Evolutionary conservation across 257 asterid species (phyloP).

Genomic region (Solanum medicagineum): DNA sequence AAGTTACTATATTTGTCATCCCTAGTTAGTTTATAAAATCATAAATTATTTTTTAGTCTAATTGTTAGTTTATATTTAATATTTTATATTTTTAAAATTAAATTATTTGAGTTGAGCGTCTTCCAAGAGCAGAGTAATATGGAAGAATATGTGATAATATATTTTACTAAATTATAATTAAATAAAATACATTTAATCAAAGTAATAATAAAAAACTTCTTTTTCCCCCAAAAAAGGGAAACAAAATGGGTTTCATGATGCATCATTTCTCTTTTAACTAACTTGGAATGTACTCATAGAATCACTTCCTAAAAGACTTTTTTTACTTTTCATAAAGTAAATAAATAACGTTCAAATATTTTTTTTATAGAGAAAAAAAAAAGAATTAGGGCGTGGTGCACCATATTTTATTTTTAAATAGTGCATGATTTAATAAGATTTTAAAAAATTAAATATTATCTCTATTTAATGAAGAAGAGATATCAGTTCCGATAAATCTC

Average conservation of each 20-base stretch:
- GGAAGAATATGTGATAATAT: not conserved
- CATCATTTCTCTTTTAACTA: slow-evolving; percentile 10
- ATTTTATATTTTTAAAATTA: too few relatives aligned
- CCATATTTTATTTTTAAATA: too few relatives aligned
- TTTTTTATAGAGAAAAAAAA: not conserved
- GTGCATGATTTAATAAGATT: not conserved
- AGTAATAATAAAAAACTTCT: not conserved
- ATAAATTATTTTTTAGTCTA: too few relatives aligned
- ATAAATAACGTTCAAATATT: not conserved
- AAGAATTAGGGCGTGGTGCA: not conserved
- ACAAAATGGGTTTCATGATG: not conserved
- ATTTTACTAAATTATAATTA: not conserved
- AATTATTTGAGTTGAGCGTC: too few relatives aligned
- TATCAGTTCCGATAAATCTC: fast-evolving
- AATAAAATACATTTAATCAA: not conserved
- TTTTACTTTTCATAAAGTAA: not conserved
- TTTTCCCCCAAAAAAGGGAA: not conserved
- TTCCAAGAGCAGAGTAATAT: not conserved
- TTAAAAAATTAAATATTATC: fast-evolving
- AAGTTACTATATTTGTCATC: too few relatives aligned
- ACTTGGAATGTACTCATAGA: slow-evolving; percentile 58
- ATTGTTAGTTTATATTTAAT: too few relatives aligned
- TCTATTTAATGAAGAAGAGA: not conserved
- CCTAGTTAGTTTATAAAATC: too few relatives aligned
- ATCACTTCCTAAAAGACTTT: slow-evolving; percentile 35